Conservation (phyloP, 108 stramenopile species). For the Nannochloropsis oceanica region DNA sequence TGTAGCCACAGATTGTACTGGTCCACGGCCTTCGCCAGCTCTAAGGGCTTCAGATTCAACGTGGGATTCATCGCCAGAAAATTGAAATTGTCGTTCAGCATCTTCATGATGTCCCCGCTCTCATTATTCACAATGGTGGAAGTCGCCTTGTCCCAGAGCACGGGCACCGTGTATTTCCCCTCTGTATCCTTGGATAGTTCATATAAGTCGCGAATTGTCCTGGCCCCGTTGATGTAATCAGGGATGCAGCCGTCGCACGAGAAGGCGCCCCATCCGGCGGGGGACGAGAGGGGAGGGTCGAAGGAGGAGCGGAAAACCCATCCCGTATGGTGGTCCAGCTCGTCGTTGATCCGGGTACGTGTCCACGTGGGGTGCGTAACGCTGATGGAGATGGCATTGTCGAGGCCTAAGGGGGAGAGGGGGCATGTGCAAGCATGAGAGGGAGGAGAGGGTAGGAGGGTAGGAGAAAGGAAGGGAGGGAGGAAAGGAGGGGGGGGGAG, state of each 20-base stretch:
- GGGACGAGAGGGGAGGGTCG: conserved; percentile 38
- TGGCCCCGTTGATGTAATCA: conserved; percentile 42
- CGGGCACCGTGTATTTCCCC: conserved; percentile 77
- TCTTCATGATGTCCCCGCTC: conserved; percentile 84
- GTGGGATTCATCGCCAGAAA: conserved; percentile 49
- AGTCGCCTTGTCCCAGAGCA: conserved; percentile 82
- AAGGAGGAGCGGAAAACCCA: conserved; percentile 71
- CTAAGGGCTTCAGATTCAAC: conserved; percentile 71
- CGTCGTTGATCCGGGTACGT: conserved; percentile 32
- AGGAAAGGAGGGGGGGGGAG: background rate
- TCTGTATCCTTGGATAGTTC: conserved; percentile 52
- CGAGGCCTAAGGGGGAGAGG: conserved; percentile 43
- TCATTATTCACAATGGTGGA: conserved; percentile 93
- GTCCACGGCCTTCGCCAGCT: conserved; percentile 52
- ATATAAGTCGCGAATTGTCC: conserved; percentile 62
- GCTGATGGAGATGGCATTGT: conserved; percentile 56
- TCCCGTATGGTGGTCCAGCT: conserved; percentile 62
- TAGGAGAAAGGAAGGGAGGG: background rate
- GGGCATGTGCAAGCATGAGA: background rate
- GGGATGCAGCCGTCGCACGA: conserved; percentile 43
- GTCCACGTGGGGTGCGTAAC: conserved; percentile 46
- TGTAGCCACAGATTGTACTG: conserved; percentile 76
- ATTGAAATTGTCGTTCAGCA: conserved; percentile 85
- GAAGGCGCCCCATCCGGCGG: conserved; percentile 49
- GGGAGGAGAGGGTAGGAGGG: background rate